Conservation (phyloP, 441 rosid genomes). For the Erodium trifolium region DNA sequence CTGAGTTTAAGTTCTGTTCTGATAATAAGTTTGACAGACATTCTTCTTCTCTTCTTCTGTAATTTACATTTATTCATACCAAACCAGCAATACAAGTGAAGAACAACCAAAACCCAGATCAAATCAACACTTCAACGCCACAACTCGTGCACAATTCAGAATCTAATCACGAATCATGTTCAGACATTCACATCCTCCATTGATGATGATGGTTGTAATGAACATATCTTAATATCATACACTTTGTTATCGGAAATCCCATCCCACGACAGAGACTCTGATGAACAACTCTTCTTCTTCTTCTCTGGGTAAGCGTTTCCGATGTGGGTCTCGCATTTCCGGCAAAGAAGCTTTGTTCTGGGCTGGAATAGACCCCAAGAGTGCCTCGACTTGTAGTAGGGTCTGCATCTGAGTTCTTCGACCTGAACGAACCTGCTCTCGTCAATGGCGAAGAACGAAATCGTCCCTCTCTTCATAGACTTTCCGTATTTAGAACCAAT, state of each 20-base stretch:
- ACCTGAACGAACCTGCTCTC: conserved; percentile 6
- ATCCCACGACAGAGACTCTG: background rate
- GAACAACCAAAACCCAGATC: background rate
- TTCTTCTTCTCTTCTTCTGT: no score
- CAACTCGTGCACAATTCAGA: no score
- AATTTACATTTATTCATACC: background rate
- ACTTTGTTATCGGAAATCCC: background rate
- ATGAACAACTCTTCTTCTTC: background rate
- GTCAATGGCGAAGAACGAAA: conserved; percentile 5
- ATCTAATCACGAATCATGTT: background rate
- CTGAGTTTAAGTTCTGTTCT: no score
- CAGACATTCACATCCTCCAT: background rate
- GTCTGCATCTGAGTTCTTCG: conserved; percentile 4
- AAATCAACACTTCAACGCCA: background rate
- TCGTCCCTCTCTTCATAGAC: background rate
- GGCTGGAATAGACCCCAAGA: background rate
- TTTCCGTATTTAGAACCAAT: conserved; percentile 2
- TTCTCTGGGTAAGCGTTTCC: conserved; percentile 4
- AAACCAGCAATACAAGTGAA: background rate
- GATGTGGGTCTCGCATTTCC: background rate
- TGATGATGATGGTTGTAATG: background rate
- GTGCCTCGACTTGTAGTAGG: background rate
- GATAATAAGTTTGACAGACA: no score
- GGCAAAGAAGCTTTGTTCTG: conserved; percentile 3
- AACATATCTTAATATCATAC: background rate